Conservation (phyloP, 805 yeast genomes). For the Starmerella riodocensis region DNA sequence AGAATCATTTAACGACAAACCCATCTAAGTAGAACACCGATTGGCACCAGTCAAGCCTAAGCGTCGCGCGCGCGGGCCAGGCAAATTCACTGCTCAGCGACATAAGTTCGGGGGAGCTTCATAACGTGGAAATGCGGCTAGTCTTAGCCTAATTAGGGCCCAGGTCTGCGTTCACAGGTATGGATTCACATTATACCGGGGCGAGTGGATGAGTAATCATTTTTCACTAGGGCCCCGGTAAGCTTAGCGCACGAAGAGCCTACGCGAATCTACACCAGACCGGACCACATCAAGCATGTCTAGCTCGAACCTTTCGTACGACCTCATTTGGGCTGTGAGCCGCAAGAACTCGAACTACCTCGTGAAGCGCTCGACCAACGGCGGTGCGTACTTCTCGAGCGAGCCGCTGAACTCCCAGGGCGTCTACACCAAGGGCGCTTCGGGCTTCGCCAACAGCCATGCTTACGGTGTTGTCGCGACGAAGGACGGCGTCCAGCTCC, state of each 20-base stretch:
- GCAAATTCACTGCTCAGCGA: too few species aligned
- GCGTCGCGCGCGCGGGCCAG: too few species aligned
- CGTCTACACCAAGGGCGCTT: constrained; percentile 34
- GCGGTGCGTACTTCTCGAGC: constrained; percentile 33
- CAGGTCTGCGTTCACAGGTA: background rate
- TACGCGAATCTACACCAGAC: background rate
- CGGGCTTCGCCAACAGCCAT: constrained; percentile 39
- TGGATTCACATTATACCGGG: too few species aligned
- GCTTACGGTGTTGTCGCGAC: constrained; percentile 35
- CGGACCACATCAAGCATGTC: constrained; percentile 15
- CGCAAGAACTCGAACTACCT: constrained; percentile 36
- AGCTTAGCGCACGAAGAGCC: too few species aligned
- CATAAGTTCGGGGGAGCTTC: too few species aligned
- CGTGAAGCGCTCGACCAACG: constrained; percentile 34
- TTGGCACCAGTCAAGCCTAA: too few species aligned
- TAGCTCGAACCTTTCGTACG: constrained; percentile 26
- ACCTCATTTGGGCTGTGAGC: constrained; percentile 41
- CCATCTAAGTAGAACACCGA: too few species aligned
- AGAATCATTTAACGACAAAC: too few species aligned
- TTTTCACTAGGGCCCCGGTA: too few species aligned
- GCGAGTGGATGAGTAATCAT: too few species aligned
- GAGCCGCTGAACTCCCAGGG: constrained; percentile 41
- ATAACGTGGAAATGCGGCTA: too few species aligned
- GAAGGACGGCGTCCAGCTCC: constrained; percentile 29
- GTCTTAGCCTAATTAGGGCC: constrained; percentile 1